phyloP scores from a whole-genome alignment of 345 rosid genomes.

The Gossypium australe region DNA sequence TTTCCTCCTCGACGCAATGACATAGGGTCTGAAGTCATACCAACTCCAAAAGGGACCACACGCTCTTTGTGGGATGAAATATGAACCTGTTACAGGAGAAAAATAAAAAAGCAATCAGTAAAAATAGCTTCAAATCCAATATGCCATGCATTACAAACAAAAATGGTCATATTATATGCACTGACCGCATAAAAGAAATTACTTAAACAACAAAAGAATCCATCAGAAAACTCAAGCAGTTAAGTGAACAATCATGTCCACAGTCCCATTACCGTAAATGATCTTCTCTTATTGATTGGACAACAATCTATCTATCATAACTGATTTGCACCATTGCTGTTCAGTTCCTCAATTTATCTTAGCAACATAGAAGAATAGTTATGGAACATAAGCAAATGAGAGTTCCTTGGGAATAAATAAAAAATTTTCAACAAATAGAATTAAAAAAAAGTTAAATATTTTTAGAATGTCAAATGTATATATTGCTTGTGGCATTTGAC shows the following conservation, averaged over 20 bases:
- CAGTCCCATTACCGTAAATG: background rate
- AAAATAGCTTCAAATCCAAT: background rate
- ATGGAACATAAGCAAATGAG: background rate
- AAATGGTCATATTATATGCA: background rate
- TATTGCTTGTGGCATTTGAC: background rate
- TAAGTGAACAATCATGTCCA: background rate
- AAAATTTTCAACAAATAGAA: background rate
- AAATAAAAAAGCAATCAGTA: background rate
- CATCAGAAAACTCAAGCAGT: background rate
- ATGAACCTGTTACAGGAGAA: conserved; percentile 48
- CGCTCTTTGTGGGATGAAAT: conserved; percentile 49
- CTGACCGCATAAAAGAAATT: background rate
- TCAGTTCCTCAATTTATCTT: background rate
- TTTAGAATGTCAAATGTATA: background rate
- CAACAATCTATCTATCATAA: background rate
- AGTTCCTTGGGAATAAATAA: background rate
- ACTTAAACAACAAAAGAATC: background rate
- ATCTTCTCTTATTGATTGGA: background rate
- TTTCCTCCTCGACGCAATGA: conserved; percentile 87
- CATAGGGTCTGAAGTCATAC: conserved; percentile 93
- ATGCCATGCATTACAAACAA: background rate
- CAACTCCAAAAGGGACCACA: conserved; percentile 63
- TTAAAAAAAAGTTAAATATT: background rate
- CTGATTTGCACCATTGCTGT: background rate
- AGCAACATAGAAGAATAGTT: background rate